Conservation (phyloP, 2,329 filamentous ascomycete genomes). For the Zasmidium cellare region DNA sequence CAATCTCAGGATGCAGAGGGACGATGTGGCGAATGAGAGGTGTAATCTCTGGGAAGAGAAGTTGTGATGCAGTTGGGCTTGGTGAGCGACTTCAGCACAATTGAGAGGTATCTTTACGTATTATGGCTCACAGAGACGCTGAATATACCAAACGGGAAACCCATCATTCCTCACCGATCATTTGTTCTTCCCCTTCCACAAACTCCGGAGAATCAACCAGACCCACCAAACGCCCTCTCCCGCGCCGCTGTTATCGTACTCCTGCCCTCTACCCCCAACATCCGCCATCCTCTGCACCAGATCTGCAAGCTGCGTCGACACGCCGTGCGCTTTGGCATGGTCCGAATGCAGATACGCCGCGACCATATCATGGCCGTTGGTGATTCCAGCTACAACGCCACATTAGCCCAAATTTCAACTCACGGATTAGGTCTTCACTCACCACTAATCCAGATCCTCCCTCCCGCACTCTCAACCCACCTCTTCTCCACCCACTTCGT, state of each 20-base stretch:
- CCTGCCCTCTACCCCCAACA: not conserved
- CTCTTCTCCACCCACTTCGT: not conserved
- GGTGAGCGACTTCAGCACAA: too few species aligned
- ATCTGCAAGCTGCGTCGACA: not conserved
- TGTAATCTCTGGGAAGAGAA: slow-evolving; percentile 58
- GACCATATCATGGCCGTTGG: not conserved
- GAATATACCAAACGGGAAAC: too few species aligned
- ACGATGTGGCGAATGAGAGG: slow-evolving; percentile 49
- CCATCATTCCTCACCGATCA: not conserved
- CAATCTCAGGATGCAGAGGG: slow-evolving; percentile 35
- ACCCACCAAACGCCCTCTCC: not conserved
- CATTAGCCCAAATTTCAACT: too few species aligned
- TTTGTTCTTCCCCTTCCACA: not conserved
- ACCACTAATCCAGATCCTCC: not conserved
- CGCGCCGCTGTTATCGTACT: not conserved
- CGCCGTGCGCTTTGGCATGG: not conserved
- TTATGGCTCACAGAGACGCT: too few species aligned
- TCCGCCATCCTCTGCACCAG: not conserved
- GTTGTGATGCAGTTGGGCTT: slow-evolving; percentile 31
- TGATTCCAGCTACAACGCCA: not conserved
- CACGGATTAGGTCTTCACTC: too few species aligned
- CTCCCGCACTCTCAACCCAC: not conserved
- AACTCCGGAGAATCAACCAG: not conserved
- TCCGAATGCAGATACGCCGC: not conserved
- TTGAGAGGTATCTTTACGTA: too few species aligned